A percentile compares a stretch with the other conserved stretches of the same genome.
Conservation (phyloP, 148 eudicot species). For the Agrostemma githago region DNA sequence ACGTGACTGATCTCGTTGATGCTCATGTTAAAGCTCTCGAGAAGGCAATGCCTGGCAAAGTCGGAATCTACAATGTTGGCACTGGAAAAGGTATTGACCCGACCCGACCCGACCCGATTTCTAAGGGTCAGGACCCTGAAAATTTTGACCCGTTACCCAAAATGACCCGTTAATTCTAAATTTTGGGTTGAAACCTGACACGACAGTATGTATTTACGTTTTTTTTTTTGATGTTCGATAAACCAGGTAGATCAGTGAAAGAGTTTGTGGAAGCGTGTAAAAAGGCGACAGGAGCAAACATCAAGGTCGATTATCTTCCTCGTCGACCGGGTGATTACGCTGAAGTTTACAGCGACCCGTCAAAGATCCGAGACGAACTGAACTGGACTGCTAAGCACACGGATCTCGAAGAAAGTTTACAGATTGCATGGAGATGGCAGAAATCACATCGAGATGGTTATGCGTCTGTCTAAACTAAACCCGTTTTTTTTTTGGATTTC, state of each 20-base stretch:
- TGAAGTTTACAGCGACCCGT: slow-evolving; percentile 77
- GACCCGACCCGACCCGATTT: too few relatives aligned
- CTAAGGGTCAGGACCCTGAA: too few relatives aligned
- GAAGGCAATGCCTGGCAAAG: slow-evolving; percentile 64
- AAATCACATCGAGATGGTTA: slow-evolving; percentile 67
- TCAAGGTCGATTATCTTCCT: slow-evolving; percentile 56
- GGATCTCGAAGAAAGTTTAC: slow-evolving; percentile 59
- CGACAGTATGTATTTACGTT: too few relatives aligned
- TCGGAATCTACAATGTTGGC: slow-evolving; percentile 95
- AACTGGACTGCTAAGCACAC: slow-evolving; percentile 63
- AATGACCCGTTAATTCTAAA: too few relatives aligned
- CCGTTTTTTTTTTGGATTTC: too few relatives aligned
- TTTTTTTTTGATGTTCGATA: too few relatives aligned
- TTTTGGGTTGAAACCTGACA: too few relatives aligned
- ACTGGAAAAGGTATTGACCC: slow-evolving; percentile 85
- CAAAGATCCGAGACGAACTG: slow-evolving; percentile 60
- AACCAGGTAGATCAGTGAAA: slow-evolving; percentile 77
- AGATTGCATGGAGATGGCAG: slow-evolving; percentile 83
- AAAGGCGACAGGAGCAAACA: slow-evolving; percentile 67
- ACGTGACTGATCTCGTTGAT: slow-evolving; percentile 92
- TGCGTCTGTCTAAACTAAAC: slow-evolving; percentile 17
- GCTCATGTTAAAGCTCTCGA: slow-evolving; percentile 97
- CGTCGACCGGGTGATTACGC: slow-evolving; percentile 87
- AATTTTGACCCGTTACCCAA: too few relatives aligned
- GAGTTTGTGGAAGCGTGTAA: slow-evolving; percentile 82